phyloP scores from a whole-genome alignment of 305 asterid genomes.

The Lippia alba region DNA sequence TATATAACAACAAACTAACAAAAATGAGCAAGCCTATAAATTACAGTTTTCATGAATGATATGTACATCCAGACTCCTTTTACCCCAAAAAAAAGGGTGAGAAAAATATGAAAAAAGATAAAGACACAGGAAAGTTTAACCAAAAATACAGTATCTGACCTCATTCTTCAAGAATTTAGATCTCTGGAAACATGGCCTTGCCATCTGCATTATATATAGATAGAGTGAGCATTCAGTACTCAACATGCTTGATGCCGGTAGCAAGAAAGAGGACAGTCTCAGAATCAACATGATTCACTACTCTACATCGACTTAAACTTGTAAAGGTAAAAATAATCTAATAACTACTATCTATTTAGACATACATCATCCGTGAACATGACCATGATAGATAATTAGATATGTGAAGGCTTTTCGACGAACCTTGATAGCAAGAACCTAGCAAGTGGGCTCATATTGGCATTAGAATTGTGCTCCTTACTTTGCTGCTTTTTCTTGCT shows the following conservation, averaged over 20 bases:
- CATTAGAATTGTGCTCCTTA: conserved; percentile 74
- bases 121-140: neutral
- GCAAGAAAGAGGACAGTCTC: too few relatives aligned
- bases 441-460: conserved; percentile 97
- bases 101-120: neutral
- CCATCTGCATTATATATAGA: conserved; percentile 71
- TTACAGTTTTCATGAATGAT: conserved; percentile 46
- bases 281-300: too few relatives aligned
- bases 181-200: conserved; percentile 91
- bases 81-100: neutral
- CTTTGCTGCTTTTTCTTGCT: conserved; percentile 75
- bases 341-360: neutral
- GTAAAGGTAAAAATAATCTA: conserved; percentile 4
- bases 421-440: conserved; percentile 98
- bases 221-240: conserved; percentile 19
- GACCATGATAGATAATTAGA: too few relatives aligned
- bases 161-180: conserved; percentile 56
- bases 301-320: too few relatives aligned
- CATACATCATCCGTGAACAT: too few relatives aligned
- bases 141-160: conserved; percentile 36
- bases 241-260: neutral
- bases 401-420: conserved; percentile 40
- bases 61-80: conserved; percentile 52
- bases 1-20: conserved; percentile 13
- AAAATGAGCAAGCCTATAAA: conserved; percentile 43